Conservation (phyloP, 768 basidiomycete genomes). For the Suillus discolor region DNA sequence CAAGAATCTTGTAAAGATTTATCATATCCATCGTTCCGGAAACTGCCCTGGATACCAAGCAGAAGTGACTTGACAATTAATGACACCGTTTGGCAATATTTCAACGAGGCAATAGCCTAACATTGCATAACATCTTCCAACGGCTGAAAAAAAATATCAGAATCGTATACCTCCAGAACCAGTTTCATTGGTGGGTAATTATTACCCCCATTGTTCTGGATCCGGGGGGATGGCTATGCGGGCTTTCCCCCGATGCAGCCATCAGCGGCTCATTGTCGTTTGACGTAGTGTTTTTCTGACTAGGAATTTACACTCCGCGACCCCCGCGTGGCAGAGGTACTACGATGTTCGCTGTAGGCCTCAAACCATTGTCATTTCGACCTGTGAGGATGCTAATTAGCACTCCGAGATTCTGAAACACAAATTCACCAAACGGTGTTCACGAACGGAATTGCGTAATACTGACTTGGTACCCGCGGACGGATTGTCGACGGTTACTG, state of each 20-base stretch:
- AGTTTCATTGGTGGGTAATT: conserved; percentile 1
- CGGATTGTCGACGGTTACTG: too few relatives aligned
- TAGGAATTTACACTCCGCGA: conserved; percentile 34
- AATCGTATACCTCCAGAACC: neutral
- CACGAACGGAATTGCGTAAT: neutral
- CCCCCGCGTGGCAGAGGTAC: conserved; percentile 24
- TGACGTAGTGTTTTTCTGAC: neutral
- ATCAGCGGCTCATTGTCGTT: conserved; percentile 2
- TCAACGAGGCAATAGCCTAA: neutral
- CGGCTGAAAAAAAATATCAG: neutral
- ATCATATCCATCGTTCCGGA: conserved; percentile 22
- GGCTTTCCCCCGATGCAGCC: neutral
- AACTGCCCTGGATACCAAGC: conserved; percentile 24
- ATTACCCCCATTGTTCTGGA: neutral
- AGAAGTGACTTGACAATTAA: conserved; percentile 10
- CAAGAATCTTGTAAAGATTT: conserved; percentile 23
- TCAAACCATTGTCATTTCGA: neutral
- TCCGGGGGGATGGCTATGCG: neutral
- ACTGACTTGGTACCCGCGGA: neutral
- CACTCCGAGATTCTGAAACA: neutral
- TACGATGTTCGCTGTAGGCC: neutral
- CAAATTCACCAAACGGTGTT: neutral
- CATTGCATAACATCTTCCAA: conserved; percentile 4
- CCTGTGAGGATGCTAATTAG: neutral
- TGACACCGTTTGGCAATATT: neutral